Percentiles rank a stretch among this genome's conserved stretches.
These are phyloP conservation scores for Adansonia grandidieri DNA, from an alignment of 441 rosid species.

Conservation along the genomic window DNA sequence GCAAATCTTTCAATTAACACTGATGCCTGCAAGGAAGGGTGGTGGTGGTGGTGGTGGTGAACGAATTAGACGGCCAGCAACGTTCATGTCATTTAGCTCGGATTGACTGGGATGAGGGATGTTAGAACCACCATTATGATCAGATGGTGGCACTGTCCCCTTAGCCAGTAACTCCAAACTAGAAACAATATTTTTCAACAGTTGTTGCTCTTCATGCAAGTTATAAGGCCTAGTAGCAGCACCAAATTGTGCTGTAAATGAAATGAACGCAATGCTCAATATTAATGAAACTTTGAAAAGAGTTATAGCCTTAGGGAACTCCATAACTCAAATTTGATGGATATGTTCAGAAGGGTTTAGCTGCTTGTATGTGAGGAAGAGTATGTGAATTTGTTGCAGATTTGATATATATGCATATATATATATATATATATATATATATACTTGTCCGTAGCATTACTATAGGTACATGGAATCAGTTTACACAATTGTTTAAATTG, in stretches of 20 bases:
- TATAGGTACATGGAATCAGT: background rate
- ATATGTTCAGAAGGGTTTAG: background rate
- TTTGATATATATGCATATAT: background rate
- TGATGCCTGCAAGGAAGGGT: background rate
- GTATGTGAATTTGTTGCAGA: background rate
- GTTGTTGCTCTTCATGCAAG: background rate
- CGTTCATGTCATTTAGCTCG: slow-evolving; percentile 26
- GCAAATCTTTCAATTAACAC: background rate
- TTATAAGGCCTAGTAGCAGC: background rate
- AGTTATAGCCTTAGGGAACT: background rate
- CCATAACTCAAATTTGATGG: background rate
- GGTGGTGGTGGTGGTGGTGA: slow-evolving; percentile 5
- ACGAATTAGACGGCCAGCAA: slow-evolving; percentile 26
- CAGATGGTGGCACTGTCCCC: slow-evolving; percentile 33
- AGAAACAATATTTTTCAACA: slow-evolving; percentile 5
- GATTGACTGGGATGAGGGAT: slow-evolving; percentile 27
- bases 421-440: no score
- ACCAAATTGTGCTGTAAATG: background rate
- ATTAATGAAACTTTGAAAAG: background rate
- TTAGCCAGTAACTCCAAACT: slow-evolving; percentile 17
- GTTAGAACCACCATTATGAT: slow-evolving; percentile 27
- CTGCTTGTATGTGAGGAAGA: background rate
- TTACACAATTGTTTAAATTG: background rate
- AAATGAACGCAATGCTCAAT: background rate
- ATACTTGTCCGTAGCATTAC: no score